phyloP scores from a whole-genome alignment of 495 filamentous ascomycete species.

The Penicillium steckii region DNA sequence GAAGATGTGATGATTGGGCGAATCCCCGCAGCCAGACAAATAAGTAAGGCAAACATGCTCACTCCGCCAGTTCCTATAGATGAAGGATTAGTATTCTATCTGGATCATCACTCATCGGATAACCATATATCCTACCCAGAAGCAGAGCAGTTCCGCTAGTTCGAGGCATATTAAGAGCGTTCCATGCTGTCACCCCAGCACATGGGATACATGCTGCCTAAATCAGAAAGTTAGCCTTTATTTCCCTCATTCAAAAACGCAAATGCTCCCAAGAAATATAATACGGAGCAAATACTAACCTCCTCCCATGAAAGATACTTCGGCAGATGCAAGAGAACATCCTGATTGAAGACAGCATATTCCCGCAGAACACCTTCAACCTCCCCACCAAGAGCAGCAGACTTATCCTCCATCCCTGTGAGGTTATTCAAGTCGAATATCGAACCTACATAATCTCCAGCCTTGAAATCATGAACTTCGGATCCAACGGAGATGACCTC shows the following conservation, averaged over 20 bases:
- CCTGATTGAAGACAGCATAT: constrained; percentile 30
- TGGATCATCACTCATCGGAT: no score
- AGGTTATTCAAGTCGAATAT: neutral
- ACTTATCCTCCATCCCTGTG: neutral
- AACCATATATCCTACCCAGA: constrained; percentile 1
- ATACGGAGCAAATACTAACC: constrained; percentile 9
- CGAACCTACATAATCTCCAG: constrained; percentile 31
- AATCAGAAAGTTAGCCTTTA: neutral
- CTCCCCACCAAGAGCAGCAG: constrained; percentile 17
- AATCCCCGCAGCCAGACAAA: constrained; percentile 12
- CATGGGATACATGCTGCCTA: constrained; percentile 16
- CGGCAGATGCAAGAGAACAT: constrained; percentile 25
- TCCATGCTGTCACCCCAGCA: constrained; percentile 27
- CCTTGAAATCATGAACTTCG: constrained; percentile 23
- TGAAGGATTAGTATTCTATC: no score
- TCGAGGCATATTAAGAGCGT: constrained; percentile 10
- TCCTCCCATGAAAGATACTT: constrained; percentile 27
- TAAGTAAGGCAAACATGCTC: constrained; percentile 18
- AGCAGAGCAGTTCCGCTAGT: constrained; percentile 2
- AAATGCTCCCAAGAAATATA: no score
- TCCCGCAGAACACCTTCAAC: constrained; percentile 28
- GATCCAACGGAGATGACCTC: constrained; percentile 18
- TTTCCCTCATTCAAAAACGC: no score
- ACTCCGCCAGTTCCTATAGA: constrained; percentile 26
- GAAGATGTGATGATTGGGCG: constrained; percentile 39